Percentiles rank a stretch among this genome's conserved stretches.
phyloP scores from a whole-genome alignment of 805 yeast genomes.

The Jamesozyma rosinii region DNA sequence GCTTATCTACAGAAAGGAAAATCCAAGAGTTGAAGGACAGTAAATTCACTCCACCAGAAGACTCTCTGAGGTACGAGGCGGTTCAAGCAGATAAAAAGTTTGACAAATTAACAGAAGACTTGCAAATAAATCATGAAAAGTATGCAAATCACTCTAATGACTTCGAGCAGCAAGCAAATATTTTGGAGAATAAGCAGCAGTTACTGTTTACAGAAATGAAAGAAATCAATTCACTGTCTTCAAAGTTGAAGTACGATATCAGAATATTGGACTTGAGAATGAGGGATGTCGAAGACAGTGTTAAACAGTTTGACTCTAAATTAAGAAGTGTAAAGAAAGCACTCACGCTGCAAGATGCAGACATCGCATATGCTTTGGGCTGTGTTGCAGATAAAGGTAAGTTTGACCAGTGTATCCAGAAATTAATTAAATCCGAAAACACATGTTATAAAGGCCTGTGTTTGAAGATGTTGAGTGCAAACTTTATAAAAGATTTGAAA shows the following conservation, averaged over 20 bases:
- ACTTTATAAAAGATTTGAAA: conserved; percentile 9
- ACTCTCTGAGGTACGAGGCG: background rate
- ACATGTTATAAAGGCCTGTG: conserved; percentile 17
- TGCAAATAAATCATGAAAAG: conserved; percentile 12
- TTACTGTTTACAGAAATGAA: conserved; percentile 17
- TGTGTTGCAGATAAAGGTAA: conserved; percentile 10
- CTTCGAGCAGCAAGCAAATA: conserved; percentile 15
- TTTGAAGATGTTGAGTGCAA: conserved; percentile 8
- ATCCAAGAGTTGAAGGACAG: conserved; percentile 1
- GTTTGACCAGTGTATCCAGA: conserved; percentile 14
- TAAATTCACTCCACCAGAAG: background rate
- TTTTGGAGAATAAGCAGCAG: conserved; percentile 23
- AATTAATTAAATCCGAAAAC: conserved; percentile 10
- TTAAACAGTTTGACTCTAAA: conserved; percentile 35
- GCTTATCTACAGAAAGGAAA: background rate
- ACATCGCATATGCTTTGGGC: conserved; percentile 4
- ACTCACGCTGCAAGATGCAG: conserved; percentile 6
- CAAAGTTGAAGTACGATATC: conserved; percentile 58
- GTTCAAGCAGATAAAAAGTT: conserved; percentile 7
- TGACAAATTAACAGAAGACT: conserved; percentile 5
- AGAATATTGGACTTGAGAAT: conserved; percentile 51
- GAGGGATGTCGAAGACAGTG: conserved; percentile 58
- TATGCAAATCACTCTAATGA: conserved; percentile 13
- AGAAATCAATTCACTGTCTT: conserved; percentile 36
- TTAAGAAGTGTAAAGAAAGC: conserved; percentile 16